These are phyloP conservation scores for Beauveria asiatica DNA, from an alignment of 2,329 filamentous ascomycete genomes.

Conservation along the genomic window DNA sequence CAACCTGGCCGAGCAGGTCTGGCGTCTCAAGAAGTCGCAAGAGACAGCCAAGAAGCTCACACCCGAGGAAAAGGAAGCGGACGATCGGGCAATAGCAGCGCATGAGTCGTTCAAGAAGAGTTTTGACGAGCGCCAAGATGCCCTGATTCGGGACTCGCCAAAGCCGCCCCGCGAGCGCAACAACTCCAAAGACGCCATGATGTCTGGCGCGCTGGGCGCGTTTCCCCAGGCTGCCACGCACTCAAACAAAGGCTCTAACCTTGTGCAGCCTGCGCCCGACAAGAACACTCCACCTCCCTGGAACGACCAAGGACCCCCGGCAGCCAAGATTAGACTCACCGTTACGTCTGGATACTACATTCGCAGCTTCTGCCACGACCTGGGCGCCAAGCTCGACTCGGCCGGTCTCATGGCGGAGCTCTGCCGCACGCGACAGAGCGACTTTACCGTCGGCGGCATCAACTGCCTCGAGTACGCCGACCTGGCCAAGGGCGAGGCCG, in stretches of 20 bases:
- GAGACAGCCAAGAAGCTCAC: slow-evolving; percentile 40
- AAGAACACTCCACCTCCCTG: slow-evolving; percentile 45
- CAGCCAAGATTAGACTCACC: slow-evolving; percentile 77
- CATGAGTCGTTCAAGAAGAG: slow-evolving; percentile 50
- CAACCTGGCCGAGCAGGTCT: slow-evolving; percentile 64
- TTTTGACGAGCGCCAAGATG: slow-evolving; percentile 50
- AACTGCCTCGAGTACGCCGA: slow-evolving; percentile 76
- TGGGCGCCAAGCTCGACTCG: slow-evolving; percentile 74
- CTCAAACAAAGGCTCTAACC: slow-evolving; percentile 38
- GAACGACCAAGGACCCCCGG: slow-evolving; percentile 59
- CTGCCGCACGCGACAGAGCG: slow-evolving; percentile 69
- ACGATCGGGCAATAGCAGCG: slow-evolving; percentile 45
- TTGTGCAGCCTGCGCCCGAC: slow-evolving; percentile 41
- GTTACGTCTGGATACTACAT: slow-evolving; percentile 97
- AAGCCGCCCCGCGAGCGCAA: slow-evolving; percentile 3
- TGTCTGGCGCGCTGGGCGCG: slow-evolving; percentile 49
- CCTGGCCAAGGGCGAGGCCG: slow-evolving; percentile 63
- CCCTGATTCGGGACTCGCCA: slow-evolving; percentile 44
- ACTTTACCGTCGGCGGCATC: slow-evolving; percentile 61
- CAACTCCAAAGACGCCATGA: slow-evolving; percentile 33
- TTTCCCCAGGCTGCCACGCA: slow-evolving; percentile 34
- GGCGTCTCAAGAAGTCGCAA: slow-evolving; percentile 52
- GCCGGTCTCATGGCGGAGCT: slow-evolving; percentile 82
- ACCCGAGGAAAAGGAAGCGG: slow-evolving; percentile 46
- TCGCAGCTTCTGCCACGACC: slow-evolving; percentile 83